Evolutionary conservation across 495 filamentous ascomycete genomes (phyloP).

Genomic region (Penicillium roqueforti): DNA sequence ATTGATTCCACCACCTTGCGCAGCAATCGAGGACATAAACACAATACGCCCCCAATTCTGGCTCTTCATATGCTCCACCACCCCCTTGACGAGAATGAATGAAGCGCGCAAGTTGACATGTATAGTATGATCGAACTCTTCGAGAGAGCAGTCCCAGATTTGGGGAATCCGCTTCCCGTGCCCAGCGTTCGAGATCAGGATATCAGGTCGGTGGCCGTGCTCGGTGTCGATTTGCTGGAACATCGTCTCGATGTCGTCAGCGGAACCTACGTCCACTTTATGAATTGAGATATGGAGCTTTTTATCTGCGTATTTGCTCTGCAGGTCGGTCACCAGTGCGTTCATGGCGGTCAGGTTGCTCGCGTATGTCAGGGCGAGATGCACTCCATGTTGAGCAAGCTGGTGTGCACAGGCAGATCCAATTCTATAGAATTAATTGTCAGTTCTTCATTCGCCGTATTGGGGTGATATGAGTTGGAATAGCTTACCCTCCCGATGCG

Average conservation of each 20-base stretch:
- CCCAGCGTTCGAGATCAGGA: conserved; percentile 57
- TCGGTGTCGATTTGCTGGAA: conserved; percentile 48
- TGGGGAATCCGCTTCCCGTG: conserved; percentile 48
- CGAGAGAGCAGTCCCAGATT: conserved; percentile 50
- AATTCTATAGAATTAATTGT: conserved; percentile 39
- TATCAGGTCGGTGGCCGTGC: conserved; percentile 56
- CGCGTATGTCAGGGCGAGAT: conserved; percentile 61
- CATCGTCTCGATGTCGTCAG: conserved; percentile 48
- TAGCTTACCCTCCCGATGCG: conserved; percentile 58
- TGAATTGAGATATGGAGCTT: conserved; percentile 50
- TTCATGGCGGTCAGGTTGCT: conserved; percentile 46
- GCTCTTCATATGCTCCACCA: conserved; percentile 59
- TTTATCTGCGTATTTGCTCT: conserved; percentile 24
- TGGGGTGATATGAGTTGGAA: background rate
- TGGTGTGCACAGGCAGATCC: conserved; percentile 57
- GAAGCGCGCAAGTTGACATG: conserved; percentile 62
- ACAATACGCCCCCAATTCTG: conserved; percentile 63
- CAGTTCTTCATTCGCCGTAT: background rate
- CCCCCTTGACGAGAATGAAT: conserved; percentile 62
- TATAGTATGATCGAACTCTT: conserved; percentile 65
- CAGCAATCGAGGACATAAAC: conserved; percentile 66
- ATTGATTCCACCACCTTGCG: conserved; percentile 62
- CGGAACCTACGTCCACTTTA: conserved; percentile 52
- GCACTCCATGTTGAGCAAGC: conserved; percentile 48
- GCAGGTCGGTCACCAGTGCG: conserved; percentile 39